These are phyloP conservation scores for Neoboletus magnificus DNA, from an alignment of 768 basidiomycete species.

Conservation along the genomic window DNA sequence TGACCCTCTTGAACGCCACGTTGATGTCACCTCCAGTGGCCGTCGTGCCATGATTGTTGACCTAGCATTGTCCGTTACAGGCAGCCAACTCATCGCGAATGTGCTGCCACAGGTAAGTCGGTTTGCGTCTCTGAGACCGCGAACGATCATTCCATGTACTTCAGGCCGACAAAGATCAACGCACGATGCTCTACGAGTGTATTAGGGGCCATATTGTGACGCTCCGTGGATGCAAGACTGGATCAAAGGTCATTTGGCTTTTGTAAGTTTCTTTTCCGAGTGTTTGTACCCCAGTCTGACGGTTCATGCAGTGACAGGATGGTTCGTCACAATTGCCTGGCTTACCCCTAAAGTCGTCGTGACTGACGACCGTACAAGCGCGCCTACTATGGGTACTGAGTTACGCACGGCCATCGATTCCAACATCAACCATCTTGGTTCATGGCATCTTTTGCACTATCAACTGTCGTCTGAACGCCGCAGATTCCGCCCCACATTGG, in stretches of 20 bases:
- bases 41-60: constrained; percentile 86
- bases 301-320: constrained; percentile 51
- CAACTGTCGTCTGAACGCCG: constrained; percentile 19
- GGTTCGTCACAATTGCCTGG: constrained; percentile 32
- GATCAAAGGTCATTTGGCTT: constrained; percentile 89
- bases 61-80: constrained; percentile 76
- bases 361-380: constrained; percentile 38
- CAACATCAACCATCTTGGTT: constrained; percentile 28
- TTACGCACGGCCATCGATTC: constrained; percentile 2
- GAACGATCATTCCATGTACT: constrained; percentile 8
- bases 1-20: not conserved
- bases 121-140: not conserved
- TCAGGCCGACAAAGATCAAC: constrained; percentile 84
- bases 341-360: constrained; percentile 4
- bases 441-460: constrained; percentile 24
- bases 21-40: constrained; percentile 39
- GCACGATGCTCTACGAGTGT: constrained; percentile 77
- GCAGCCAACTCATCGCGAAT: constrained; percentile 81
- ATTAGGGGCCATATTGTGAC: constrained; percentile 87
- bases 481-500: constrained; percentile 19
- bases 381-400: constrained; percentile 61
- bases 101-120: constrained; percentile 67
- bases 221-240: constrained; percentile 86
- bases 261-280: constrained; percentile 44
- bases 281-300: not conserved